Conservation (phyloP, 129 eudicot genomes). For the Silybum marianum region DNA sequence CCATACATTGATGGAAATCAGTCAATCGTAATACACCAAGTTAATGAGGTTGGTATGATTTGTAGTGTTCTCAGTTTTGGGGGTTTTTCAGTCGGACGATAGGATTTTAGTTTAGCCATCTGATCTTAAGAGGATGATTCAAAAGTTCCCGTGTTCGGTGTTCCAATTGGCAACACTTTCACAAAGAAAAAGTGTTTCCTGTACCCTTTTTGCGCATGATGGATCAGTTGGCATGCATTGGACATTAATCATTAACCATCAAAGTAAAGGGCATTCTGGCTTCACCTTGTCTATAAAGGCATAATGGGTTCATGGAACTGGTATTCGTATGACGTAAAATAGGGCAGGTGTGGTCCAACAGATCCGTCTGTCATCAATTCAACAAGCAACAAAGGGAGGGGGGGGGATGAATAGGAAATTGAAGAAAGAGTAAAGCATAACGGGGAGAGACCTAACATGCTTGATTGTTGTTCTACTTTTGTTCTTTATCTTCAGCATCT, state of each 20-base stretch:
- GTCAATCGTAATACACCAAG: neutral
- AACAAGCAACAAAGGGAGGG: conserved; percentile 1
- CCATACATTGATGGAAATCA: neutral
- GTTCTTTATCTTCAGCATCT: neutral
- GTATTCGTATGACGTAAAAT: neutral
- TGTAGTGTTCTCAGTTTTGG: neutral
- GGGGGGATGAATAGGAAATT: neutral
- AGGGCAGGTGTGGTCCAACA: neutral
- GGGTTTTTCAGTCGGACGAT: neutral
- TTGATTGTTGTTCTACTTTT: neutral
- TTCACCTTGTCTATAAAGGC: neutral
- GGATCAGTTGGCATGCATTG: neutral
- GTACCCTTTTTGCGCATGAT: neutral
- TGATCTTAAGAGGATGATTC: conserved; percentile 3
- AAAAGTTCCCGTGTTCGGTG: neutral
- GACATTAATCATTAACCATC: neutral
- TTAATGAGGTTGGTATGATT: neutral
- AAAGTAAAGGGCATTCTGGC: neutral
- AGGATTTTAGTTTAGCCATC: neutral
- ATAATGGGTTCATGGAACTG: neutral
- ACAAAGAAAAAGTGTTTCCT: neutral
- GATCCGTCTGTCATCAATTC: neutral
- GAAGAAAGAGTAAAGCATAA: neutral
- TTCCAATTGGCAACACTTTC: neutral
- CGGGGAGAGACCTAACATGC: neutral